phyloP scores from a whole-genome alignment of 805 yeast species.

The Wickerhamiella siamensis region DNA sequence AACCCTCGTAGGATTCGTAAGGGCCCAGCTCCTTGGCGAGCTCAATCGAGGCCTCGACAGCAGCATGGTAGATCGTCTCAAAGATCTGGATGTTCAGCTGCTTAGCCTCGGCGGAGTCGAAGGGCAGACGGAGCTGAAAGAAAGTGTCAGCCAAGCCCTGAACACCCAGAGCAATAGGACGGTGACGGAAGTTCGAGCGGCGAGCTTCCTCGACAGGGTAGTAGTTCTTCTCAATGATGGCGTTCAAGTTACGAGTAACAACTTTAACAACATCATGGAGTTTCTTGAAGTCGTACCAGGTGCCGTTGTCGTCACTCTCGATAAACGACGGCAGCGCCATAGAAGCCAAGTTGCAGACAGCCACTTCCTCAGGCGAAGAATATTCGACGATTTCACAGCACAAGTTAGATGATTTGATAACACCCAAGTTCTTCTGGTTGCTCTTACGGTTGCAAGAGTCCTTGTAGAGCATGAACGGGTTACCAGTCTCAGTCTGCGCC shows the following conservation, averaged over 20 bases:
- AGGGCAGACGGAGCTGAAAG: constrained; percentile 65
- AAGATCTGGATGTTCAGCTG: constrained; percentile 69
- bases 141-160: constrained; percentile 91
- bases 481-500: constrained; percentile 92
- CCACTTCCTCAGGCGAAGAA: constrained; percentile 82
- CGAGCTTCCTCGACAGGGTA: constrained; percentile 75
- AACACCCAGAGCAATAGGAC: constrained; percentile 97
- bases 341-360: constrained; percentile 91
- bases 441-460: constrained; percentile 80
- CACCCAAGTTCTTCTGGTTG: constrained; percentile 85
- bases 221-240: constrained; percentile 66
- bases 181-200: constrained; percentile 60
- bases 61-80: constrained; percentile 92
- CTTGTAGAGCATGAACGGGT: constrained; percentile 87
- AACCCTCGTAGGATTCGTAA: constrained; percentile 62
- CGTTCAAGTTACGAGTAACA: constrained; percentile 63
- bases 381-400: constrained; percentile 93
- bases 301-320: constrained; percentile 30
- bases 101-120: constrained; percentile 70
- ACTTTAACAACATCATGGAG: constrained; percentile 69
- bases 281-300: constrained; percentile 53
- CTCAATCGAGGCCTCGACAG: constrained; percentile 76
- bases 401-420: constrained; percentile 81
- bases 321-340: constrained; percentile 68
- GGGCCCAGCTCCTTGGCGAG: constrained; percentile 55